Percentiles rank a stretch among this genome's conserved stretches.
These are phyloP conservation scores for Rubia peregrina DNA, from an alignment of 305 asterid genomes.

Conservation along the genomic window DNA sequence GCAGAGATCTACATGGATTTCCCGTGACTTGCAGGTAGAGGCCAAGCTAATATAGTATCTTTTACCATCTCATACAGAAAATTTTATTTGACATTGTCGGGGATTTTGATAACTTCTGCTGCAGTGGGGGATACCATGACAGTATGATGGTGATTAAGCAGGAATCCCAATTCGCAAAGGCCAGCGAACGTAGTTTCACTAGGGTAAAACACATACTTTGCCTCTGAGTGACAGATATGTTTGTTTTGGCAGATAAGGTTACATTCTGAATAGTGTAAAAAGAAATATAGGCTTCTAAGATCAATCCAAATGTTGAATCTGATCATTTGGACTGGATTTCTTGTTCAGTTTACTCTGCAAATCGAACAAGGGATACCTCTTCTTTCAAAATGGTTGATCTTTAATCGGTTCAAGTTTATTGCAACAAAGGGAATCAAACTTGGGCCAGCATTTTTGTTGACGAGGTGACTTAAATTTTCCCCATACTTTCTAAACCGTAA, in stretches of 20 bases:
- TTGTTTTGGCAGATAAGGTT: slow-evolving; percentile 6
- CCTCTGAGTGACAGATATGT: background rate
- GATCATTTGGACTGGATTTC: slow-evolving; percentile 20
- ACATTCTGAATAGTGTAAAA: background rate
- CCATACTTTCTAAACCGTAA: slow-evolving; percentile 7
- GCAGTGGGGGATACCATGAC: slow-evolving; percentile 80
- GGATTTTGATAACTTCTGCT: slow-evolving; percentile 23
- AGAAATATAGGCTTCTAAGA: background rate
- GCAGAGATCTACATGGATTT: slow-evolving; percentile 81
- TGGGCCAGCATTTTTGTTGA: slow-evolving; percentile 76
- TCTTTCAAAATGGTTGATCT: slow-evolving; percentile 84
- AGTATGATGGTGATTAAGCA: slow-evolving; percentile 88
- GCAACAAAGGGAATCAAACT: slow-evolving; percentile 76
- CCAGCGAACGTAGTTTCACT: slow-evolving; percentile 62
- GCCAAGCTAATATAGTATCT: slow-evolving; percentile 17
- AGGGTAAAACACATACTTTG: slow-evolving; percentile 45
- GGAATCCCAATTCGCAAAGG: slow-evolving; percentile 82
- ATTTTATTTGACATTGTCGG: slow-evolving; percentile 16
- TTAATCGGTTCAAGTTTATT: slow-evolving; percentile 78
- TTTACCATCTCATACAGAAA: slow-evolving; percentile 13
- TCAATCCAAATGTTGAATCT: slow-evolving; percentile 12
- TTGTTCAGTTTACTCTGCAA: slow-evolving; percentile 74
- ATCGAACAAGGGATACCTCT: slow-evolving; percentile 95
- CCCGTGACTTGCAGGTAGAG: slow-evolving; percentile 91
- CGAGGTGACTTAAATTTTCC: slow-evolving; percentile 45